Conservation (phyloP, 441 rosid species). For the Macaranga tanarius region DNA sequence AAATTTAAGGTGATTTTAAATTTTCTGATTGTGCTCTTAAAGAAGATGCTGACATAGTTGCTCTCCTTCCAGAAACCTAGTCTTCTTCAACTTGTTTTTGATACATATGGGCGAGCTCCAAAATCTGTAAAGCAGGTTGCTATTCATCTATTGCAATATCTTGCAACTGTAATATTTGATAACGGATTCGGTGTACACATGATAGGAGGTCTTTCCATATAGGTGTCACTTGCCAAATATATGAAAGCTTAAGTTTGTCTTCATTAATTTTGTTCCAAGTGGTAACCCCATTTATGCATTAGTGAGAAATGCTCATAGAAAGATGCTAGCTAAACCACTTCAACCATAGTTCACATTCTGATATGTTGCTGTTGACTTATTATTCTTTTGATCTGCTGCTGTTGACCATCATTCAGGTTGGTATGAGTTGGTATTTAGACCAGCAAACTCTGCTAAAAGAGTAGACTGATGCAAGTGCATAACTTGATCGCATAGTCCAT, state of each 20-base stretch:
- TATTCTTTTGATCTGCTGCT: neutral
- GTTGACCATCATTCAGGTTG: neutral
- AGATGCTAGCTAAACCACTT: neutral
- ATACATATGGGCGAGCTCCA: slow-evolving; percentile 73
- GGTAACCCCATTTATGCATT: neutral
- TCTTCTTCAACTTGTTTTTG: slow-evolving; percentile 85
- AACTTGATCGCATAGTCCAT: neutral
- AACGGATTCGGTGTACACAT: neutral
- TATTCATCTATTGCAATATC: slow-evolving; percentile 18
- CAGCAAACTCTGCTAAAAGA: neutral
- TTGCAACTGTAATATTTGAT: neutral
- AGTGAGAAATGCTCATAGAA: neutral
- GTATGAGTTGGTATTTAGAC: neutral
- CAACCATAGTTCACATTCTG: neutral
- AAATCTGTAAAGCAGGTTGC: slow-evolving; percentile 85
- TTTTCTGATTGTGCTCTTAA: neutral
- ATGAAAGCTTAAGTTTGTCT: slow-evolving; percentile 12
- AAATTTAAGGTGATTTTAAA: slow-evolving; percentile 2
- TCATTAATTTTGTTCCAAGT: neutral
- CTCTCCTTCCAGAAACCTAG: slow-evolving; percentile 68
- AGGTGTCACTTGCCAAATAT: neutral
- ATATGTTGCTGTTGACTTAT: too few relatives aligned
- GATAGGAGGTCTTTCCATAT: slow-evolving; percentile 7
- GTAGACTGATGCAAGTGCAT: neutral
- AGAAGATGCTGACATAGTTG: slow-evolving; percentile 25